Evolutionary conservation across 2,329 filamentous ascomycete genomes (phyloP).

Genomic region (Rasamsonia emersonii): DNA sequence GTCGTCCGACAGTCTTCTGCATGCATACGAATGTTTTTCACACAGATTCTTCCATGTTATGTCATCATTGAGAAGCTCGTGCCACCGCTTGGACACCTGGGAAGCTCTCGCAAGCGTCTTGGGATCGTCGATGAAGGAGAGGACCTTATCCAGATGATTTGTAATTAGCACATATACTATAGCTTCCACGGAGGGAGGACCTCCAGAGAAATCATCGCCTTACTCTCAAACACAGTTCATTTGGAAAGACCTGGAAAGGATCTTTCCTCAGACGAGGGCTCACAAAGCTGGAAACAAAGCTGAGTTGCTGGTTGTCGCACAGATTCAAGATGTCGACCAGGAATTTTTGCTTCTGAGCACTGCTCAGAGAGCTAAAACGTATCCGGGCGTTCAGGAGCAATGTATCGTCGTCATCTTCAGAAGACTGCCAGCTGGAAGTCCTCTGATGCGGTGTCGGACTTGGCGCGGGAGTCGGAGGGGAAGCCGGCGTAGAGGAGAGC

Average conservation of each 20-base stretch:
- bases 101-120: slow-evolving; percentile 87
- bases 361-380: slow-evolving; percentile 69
- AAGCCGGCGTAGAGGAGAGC: slow-evolving; percentile 56
- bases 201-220: slow-evolving; percentile 22
- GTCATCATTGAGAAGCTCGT: slow-evolving; percentile 87
- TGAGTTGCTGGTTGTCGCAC: slow-evolving; percentile 89
- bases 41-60: slow-evolving; percentile 98
- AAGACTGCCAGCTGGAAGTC: slow-evolving; percentile 41
- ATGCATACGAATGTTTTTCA: slow-evolving; percentile 93
- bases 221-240: slow-evolving; percentile 85
- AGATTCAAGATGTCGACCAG: slow-evolving; percentile 84
- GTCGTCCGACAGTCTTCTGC: slow-evolving; percentile 50
- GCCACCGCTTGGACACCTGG: slow-evolving; percentile 92
- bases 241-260: slow-evolving; percentile 83
- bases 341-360: slow-evolving; percentile 68
- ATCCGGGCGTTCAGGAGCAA: slow-evolving; percentile 70
- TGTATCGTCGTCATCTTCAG: slow-evolving; percentile 64
- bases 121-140: slow-evolving; percentile 95
- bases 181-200: not conserved
- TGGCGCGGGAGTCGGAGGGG: slow-evolving; percentile 58
- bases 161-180: slow-evolving; percentile 8
- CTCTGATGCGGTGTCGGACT: slow-evolving; percentile 56
- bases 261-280: slow-evolving; percentile 92
- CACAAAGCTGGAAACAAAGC: slow-evolving; percentile 93
- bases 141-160: slow-evolving; percentile 50